A percentile compares a stretch with the other conserved stretches of the same genome.
Conservation (phyloP, 129 eudicot genomes). For the Pseudognaphalium luteoalbum region DNA sequence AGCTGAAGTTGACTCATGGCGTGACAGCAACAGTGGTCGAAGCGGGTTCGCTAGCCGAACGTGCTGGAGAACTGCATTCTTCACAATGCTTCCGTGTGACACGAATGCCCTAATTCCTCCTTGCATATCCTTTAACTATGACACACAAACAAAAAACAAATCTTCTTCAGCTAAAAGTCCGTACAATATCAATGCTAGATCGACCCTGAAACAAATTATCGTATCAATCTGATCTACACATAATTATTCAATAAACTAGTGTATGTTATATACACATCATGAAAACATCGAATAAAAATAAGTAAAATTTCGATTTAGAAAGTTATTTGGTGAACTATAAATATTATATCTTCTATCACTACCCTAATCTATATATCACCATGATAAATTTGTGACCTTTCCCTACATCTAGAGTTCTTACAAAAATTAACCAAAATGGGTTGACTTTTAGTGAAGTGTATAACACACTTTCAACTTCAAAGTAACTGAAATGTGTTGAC, state of each 20-base stretch:
- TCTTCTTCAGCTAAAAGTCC: not conserved
- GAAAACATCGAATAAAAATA: too few species aligned
- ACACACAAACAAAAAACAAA: not conserved
- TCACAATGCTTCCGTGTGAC: conserved; percentile 67
- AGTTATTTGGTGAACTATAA: not conserved
- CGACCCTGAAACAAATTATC: not conserved
- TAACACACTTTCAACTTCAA: not conserved
- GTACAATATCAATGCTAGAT: not conserved
- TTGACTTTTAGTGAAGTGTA: not conserved
- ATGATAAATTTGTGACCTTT: not conserved
- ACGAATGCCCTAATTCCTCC: conserved; percentile 73
- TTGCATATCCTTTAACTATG: conserved; percentile 61
- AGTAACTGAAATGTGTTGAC: not conserved
- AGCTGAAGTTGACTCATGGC: conserved; percentile 66
- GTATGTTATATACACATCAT: too few species aligned
- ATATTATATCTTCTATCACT: not conserved
- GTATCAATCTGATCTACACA: not conserved
- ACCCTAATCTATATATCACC: too few species aligned
- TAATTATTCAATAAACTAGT: not conserved
- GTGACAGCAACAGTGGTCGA: conserved; percentile 48
- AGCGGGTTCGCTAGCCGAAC: conserved; percentile 58
- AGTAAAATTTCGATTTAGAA: not conserved
- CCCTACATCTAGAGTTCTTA: too few species aligned
- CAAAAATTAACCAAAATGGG: not conserved
- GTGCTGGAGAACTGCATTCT: conserved; percentile 75